Percentiles rank a stretch among this genome's conserved stretches.
phyloP scores from a whole-genome alignment of 768 basidiomycete species.

The Pilatotrama ljubarskyi region DNA sequence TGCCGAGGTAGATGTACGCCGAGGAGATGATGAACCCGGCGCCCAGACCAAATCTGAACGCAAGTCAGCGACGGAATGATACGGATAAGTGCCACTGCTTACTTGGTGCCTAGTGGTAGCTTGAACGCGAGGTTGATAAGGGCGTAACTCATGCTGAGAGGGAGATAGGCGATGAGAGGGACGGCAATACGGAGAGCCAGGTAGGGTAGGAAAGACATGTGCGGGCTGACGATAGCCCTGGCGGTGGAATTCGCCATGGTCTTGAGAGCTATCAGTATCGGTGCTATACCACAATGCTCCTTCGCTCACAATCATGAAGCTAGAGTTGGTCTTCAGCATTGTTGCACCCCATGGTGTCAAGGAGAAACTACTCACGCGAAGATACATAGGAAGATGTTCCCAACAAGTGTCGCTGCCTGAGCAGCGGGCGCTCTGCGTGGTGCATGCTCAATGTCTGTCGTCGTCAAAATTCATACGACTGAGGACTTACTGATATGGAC shows the following conservation, averaged over 20 bases:
- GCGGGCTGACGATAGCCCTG: conserved; percentile 36
- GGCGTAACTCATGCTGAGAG: conserved; percentile 43
- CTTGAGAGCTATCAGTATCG: conserved; percentile 15
- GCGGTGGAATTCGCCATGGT: conserved; percentile 35
- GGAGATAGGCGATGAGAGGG: conserved; percentile 38
- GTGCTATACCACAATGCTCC: neutral
- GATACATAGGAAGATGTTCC: conserved; percentile 35
- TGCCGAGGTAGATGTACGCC: conserved; percentile 35
- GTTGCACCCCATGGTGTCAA: too few relatives aligned
- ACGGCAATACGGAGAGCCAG: conserved; percentile 36
- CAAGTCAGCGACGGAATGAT: neutral
- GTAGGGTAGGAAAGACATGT: conserved; percentile 37
- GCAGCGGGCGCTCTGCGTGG: conserved; percentile 34
- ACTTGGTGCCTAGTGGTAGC: conserved; percentile 43
- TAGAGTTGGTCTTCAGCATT: neutral
- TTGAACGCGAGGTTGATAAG: conserved; percentile 45
- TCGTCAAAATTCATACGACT: neutral
- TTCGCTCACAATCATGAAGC: conserved; percentile 29
- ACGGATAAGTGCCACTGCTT: neutral
- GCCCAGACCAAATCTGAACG: conserved; percentile 14
- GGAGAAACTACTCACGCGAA: conserved; percentile 31
- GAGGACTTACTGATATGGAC: conserved; percentile 36
- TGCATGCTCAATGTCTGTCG: neutral
- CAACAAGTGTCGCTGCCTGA: conserved; percentile 45
- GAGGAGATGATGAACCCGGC: conserved; percentile 34